phyloP scores from a whole-genome alignment of 2,329 filamentous ascomycete genomes.

The Aotearoamyces nothofagi region DNA sequence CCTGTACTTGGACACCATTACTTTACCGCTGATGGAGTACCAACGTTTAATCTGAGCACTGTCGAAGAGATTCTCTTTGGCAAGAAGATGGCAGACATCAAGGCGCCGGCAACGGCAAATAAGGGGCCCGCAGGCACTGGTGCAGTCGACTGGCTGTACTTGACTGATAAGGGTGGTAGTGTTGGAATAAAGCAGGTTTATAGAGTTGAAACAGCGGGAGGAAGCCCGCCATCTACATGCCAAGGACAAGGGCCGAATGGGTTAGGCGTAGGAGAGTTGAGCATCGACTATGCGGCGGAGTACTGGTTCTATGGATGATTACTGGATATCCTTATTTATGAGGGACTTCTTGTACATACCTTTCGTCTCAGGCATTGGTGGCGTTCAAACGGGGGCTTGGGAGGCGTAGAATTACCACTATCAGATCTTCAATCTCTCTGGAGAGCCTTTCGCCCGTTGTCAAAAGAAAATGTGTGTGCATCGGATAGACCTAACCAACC shows the following conservation, averaged over 20 bases:
- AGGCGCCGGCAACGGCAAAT: conserved; percentile 11
- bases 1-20: conserved; percentile 1
- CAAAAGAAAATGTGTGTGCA: too few species aligned
- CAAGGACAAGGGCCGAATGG: neutral
- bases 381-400: too few species aligned
- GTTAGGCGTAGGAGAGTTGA: too few species aligned
- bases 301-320: conserved; percentile 8
- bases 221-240: conserved; percentile 4
- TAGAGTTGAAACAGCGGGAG: conserved; percentile 7
- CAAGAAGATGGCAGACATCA: conserved; percentile 9
- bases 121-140: conserved; percentile 10
- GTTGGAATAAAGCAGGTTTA: conserved; percentile 6
- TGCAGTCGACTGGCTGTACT: conserved; percentile 6
- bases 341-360: too few species aligned
- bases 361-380: too few species aligned
- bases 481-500: too few species aligned
- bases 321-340: too few species aligned
- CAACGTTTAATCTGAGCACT: conserved; percentile 14
- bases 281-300: conserved; percentile 5
- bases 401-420: too few species aligned
- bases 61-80: conserved; percentile 10
- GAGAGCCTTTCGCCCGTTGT: too few species aligned
- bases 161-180: conserved; percentile 5
- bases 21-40: conserved; percentile 14
- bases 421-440: too few species aligned